phyloP scores from a whole-genome alignment of 441 rosid species.

The Mallotus repandus region DNA sequence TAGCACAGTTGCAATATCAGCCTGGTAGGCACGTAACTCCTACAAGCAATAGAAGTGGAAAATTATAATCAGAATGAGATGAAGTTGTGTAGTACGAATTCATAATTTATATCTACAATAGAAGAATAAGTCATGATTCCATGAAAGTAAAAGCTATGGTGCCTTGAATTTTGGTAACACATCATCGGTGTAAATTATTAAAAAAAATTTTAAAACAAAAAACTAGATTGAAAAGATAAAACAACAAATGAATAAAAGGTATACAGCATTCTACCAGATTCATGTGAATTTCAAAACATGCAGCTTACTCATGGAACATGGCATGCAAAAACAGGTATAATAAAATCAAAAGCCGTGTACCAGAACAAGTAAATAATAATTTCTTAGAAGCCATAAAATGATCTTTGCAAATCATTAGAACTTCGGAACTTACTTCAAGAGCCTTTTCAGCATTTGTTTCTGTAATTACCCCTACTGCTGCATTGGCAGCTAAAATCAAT shows the following conservation, averaged over 20 bases:
- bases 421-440: constrained; percentile 64
- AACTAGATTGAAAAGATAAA: neutral
- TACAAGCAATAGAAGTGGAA: constrained; percentile 35
- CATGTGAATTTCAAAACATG: too few relatives aligned
- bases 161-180: neutral
- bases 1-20: constrained; percentile 86
- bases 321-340: too few relatives aligned
- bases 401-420: constrained; percentile 8
- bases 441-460: constrained; percentile 99
- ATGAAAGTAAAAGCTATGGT: neutral
- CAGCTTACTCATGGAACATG: too few relatives aligned
- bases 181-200: neutral
- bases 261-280: too few relatives aligned
- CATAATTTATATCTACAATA: neutral
- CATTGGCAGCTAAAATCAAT: constrained; percentile 98
- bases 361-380: neutral
- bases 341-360: neutral
- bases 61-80: constrained; percentile 16
- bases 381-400: neutral
- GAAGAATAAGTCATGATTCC: neutral
- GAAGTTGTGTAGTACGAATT: neutral
- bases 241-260: too few relatives aligned
- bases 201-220: too few relatives aligned
- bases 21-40: constrained; percentile 99
- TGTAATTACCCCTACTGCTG: constrained; percentile 96